These are phyloP conservation scores for Reticulascus tulasneorum DNA, from an alignment of 2,329 filamentous ascomycete genomes.

Conservation along the genomic window DNA sequence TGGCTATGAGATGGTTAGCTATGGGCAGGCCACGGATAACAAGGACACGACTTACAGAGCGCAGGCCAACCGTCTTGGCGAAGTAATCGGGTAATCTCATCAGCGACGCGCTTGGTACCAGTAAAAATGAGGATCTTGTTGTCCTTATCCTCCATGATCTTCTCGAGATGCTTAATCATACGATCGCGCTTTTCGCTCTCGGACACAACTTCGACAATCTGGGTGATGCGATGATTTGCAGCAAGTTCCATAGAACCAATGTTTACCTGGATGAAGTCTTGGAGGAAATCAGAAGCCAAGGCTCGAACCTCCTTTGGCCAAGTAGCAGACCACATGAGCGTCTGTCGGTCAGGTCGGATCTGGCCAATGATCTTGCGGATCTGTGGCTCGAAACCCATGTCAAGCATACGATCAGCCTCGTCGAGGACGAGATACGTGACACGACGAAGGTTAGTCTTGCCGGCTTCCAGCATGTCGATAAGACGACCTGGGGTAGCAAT, in stretches of 20 bases:
- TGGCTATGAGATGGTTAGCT: slow-evolving; percentile 58
- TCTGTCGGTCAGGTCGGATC: slow-evolving; percentile 97
- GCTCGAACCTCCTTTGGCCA: slow-evolving; percentile 98
- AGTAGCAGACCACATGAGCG: slow-evolving; percentile 99
- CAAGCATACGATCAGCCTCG: slow-evolving; percentile 98
- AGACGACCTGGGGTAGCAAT: slow-evolving; percentile 97
- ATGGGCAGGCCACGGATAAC: neutral
- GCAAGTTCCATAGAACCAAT: slow-evolving; percentile 94
- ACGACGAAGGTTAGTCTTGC: slow-evolving; percentile 95
- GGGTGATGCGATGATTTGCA: slow-evolving; percentile 96
- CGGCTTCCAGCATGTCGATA: slow-evolving; percentile 97
- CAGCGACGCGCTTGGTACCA: slow-evolving; percentile 88
- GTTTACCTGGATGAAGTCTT: slow-evolving; percentile 98
- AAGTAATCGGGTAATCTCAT: slow-evolving; percentile 95
- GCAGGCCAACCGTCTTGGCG: slow-evolving; percentile 98
- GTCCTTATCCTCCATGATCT: slow-evolving; percentile 92
- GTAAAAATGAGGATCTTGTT: slow-evolving; percentile 98
- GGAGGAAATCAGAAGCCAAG: slow-evolving; percentile 84
- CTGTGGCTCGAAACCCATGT: slow-evolving; percentile 99
- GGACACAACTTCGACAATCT: slow-evolving; percentile 92
- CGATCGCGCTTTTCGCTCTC: slow-evolving; percentile 97
- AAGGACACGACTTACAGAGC: slow-evolving; percentile 67
- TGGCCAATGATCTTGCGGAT: slow-evolving; percentile 98
- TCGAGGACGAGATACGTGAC: slow-evolving; percentile 98
- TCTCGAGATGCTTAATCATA: slow-evolving; percentile 97